Evolutionary conservation across 495 filamentous ascomycete genomes (phyloP), one percentile per base, ranked within the genome.

Genomic region (Clohesyomyces aquaticus): DNA sequence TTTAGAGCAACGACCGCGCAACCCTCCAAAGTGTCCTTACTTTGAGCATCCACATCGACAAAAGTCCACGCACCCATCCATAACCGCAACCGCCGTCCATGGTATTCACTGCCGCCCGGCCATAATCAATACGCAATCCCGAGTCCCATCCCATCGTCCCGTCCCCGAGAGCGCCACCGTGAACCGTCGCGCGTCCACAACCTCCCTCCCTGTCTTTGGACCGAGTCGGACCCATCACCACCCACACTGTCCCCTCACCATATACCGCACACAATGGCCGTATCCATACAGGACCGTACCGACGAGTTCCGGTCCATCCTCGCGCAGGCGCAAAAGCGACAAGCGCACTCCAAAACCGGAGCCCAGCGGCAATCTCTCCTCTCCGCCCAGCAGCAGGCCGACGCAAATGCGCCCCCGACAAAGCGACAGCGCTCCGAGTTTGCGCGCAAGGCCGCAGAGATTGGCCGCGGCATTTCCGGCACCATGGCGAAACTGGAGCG

Each of bases 401-500:
- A 85, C 22, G 86, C 90, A 19, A 87, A 88, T 81, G 85, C 86
- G 71, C 79, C 78, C 67, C 75, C 83, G 21, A 67, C 65, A 12
- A 65, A 68, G 12, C 65, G 70, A 52, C 69, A 78, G 50, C 80
- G 88, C 63, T 88, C 86, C 47, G 94, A 98, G 71, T 98, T 98
- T 75, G 93, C 95, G 53, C 84, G 91, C 65, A 84, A 85, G 62
- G 94, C 94, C 21, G 90, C 89, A 19, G 88, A 94, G 66, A 96
- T 98, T 58, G 95, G 71, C 48, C 83, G 90, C 68, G 91, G 90
- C 19, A 97, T 98, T 55, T 88, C 88, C 29, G 89, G 80, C 38
- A 98, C 95, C 1, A 98, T 95, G 83, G 91, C 87, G 25, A 98
- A 98, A 76, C 77, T 98, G 68, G 89, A 96, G 74, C 88, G 93